These are phyloP conservation scores for Trametes gibbosa DNA, from an alignment of 768 basidiomycete species.

Conservation along the genomic window DNA sequence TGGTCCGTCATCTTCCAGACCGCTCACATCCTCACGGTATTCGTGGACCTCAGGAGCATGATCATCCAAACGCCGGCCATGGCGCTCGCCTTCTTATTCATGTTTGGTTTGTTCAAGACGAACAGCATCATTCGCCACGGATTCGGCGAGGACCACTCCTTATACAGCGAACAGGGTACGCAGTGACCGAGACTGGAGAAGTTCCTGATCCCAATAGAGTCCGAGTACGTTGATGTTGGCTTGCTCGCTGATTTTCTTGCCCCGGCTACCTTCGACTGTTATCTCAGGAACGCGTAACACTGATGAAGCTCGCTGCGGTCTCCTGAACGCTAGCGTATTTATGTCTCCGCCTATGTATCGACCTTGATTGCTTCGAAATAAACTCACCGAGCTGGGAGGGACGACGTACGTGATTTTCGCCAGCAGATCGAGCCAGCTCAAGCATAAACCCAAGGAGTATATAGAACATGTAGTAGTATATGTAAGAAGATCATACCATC, in stretches of 20 bases:
- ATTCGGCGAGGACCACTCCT: background rate
- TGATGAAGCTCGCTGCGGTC: background rate
- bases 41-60: conserved; percentile 1
- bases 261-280: too few relatives aligned
- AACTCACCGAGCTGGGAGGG: too few relatives aligned
- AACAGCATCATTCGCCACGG: background rate
- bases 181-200: too few relatives aligned
- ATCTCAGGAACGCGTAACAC: background rate
- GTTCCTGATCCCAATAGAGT: too few relatives aligned
- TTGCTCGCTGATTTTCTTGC: too few relatives aligned
- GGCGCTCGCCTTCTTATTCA: background rate
- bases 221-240: too few relatives aligned
- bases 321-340: too few relatives aligned
- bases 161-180: too few relatives aligned
- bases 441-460: background rate
- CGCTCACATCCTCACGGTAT: conserved; percentile 9
- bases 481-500: conserved; percentile 40
- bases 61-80: conserved; percentile 5
- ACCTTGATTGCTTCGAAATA: too few relatives aligned
- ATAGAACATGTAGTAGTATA: background rate
- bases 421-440: too few relatives aligned
- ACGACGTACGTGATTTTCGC: too few relatives aligned
- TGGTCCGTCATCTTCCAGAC: conserved; percentile 21
- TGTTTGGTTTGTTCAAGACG: background rate
- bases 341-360: too few relatives aligned